Evolutionary conservation across 345 rosid species (phyloP), one percentile per base, ranked within the genome.

Genomic region (Corymbia maculata): DNA sequence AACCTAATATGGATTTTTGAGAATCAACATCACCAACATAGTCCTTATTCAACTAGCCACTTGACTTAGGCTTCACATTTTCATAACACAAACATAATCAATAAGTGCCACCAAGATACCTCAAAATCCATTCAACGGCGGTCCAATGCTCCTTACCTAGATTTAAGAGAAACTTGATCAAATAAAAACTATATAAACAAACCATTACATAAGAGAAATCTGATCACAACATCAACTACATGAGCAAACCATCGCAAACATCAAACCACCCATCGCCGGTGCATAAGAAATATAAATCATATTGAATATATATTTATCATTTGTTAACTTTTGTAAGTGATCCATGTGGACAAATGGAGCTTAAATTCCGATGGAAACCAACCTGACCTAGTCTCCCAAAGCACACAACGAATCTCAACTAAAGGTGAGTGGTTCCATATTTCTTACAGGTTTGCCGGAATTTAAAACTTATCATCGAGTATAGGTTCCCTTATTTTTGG

Each of bases 51-150:
- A 21, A 55, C 0, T 55, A 55, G 61, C 13, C 28, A 55, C 5
- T 55, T 5, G 11, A 55, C 22, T 55, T 5, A 9, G 0, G 4
- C 13, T 55, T 55, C 0, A 1, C 6, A 55, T 55, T 55, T 55
- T 22, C 61, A 9, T 22, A 55, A 55, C 22, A 52, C 22, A 52
- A 52, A 21, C 3, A 17, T 0, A 17, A 17, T 52, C 3, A 6
- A 1, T 15, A 7, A 52, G 22, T 5, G 8, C 7, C 22, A 16
- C 17, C 1, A 0, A 55, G 2, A 9, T 55, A 22, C 61, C 22
- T 55, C 61, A 9, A 55, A 55, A 9, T 55, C 5, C 12, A 22
- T 55, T 55, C 9, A 22, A 22, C 21, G 21, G 12, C 0, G 1
- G 6, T 55, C 2, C 6, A 22, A 55, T 22, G 24, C 2, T 55